Conservation (phyloP, 2,329 filamentous ascomycete genomes). For the Uncinocarpus reesii region DNA sequence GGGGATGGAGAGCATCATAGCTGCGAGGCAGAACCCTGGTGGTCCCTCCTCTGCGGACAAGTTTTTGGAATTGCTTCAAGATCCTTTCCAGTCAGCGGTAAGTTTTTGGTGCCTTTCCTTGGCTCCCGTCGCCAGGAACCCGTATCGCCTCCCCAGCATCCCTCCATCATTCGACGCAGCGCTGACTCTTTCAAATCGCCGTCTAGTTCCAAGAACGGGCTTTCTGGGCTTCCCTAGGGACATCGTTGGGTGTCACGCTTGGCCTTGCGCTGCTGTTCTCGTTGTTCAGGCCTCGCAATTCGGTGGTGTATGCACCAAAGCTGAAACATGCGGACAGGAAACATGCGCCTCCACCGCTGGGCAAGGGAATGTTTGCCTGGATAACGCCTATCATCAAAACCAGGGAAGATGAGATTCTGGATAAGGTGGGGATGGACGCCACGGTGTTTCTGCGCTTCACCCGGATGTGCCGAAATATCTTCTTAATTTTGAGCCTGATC, state of each 20-base stretch:
- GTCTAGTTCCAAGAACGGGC: conserved; percentile 49
- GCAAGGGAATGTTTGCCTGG: conserved; percentile 84
- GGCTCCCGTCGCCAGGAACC: conserved; percentile 7
- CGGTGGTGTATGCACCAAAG: conserved; percentile 86
- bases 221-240: conserved; percentile 67
- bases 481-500: conserved; percentile 59
- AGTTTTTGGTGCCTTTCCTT: conserved; percentile 19
- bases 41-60: conserved; percentile 23
- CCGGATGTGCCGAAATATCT: conserved; percentile 87
- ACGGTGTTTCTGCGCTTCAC: conserved; percentile 80
- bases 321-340: conserved; percentile 84
- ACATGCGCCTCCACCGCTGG: conserved; percentile 76
- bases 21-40: conserved; percentile 3
- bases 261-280: conserved; percentile 74
- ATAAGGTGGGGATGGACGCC: conserved; percentile 83
- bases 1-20: conserved; percentile 6
- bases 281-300: conserved; percentile 79
- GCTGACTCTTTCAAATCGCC: background rate
- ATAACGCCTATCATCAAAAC: conserved; percentile 65
- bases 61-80: conserved; percentile 36
- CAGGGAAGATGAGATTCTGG: conserved; percentile 64
- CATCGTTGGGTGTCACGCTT: conserved; percentile 64
- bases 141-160: background rate
- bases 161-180: background rate
- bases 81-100: conserved; percentile 38